Conservation (phyloP, 169 alveolate genomes). For the Eimeria praecox region DNA sequence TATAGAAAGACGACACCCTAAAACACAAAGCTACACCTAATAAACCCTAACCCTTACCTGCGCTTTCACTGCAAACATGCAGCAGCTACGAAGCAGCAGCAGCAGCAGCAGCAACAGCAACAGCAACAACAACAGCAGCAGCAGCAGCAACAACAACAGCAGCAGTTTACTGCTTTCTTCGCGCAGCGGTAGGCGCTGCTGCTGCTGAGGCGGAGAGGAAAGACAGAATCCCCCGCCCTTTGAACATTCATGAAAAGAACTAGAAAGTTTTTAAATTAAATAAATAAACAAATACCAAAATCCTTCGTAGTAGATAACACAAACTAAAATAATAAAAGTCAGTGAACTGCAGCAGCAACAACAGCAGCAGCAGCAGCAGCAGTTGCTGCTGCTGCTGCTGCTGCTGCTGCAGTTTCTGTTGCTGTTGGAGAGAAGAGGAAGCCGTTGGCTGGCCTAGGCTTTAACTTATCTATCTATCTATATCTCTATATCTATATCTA, state of each 20-base stretch:
- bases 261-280: no score
- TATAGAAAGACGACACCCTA: background rate
- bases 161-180: background rate
- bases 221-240: no score
- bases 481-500: no score
- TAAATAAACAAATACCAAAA: no score
- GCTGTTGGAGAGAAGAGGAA: no score
- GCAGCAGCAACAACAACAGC: background rate
- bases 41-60: background rate
- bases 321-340: no score
- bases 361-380: constrained; percentile 16
- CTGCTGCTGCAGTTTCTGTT: no score
- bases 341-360: constrained; percentile 7
- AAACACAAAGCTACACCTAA: background rate
- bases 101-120: background rate
- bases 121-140: background rate
- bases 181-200: constrained; percentile 6
- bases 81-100: background rate
- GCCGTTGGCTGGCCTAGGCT: background rate
- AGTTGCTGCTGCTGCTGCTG: background rate
- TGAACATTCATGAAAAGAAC: no score
- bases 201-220: background rate
- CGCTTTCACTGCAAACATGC: background rate
- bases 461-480: no score
- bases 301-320: no score